phyloP scores from a whole-genome alignment of 2,329 filamentous ascomycete species.

The Beauveria asiatica region DNA sequence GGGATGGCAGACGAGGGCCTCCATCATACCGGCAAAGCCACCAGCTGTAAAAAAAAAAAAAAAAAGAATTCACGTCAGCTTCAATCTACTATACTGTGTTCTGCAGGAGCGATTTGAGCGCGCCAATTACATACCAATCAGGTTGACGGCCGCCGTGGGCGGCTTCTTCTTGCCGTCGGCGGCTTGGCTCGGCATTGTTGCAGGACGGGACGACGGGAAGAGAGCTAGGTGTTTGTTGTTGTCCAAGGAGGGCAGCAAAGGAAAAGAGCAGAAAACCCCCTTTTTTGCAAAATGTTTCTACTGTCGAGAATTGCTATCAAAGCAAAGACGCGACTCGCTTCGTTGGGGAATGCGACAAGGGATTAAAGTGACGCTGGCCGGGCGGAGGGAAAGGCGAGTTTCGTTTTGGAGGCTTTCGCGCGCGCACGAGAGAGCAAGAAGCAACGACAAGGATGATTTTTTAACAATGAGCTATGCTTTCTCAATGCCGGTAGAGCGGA shows the following conservation, averaged over 20 bases:
- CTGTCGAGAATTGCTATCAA: neutral
- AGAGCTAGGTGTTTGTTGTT: neutral
- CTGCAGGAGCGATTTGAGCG: neutral
- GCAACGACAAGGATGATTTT: neutral
- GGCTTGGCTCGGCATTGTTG: conserved; percentile 25
- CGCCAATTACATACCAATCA: conserved; percentile 59
- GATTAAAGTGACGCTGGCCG: neutral
- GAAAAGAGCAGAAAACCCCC: neutral
- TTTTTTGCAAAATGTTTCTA: neutral
- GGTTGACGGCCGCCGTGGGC: conserved; percentile 77
- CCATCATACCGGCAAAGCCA: conserved; percentile 98
- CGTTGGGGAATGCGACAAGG: neutral
- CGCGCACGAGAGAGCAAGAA: neutral
- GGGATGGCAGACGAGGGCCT: conserved; percentile 91
- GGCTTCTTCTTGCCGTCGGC: conserved; percentile 54
- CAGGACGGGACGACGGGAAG: neutral
- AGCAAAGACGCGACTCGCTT: neutral
- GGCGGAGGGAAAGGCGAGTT: conserved; percentile 2
- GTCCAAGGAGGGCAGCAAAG: neutral
- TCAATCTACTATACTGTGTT: conserved; percentile 11
- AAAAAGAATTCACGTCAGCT: conserved; percentile 14
- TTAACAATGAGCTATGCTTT: neutral
- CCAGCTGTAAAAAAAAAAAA: conserved; percentile 52
- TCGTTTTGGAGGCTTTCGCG: neutral
- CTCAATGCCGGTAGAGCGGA: neutral